Conservation (phyloP, 441 rosid species). For the Erodium moschatum region DNA sequence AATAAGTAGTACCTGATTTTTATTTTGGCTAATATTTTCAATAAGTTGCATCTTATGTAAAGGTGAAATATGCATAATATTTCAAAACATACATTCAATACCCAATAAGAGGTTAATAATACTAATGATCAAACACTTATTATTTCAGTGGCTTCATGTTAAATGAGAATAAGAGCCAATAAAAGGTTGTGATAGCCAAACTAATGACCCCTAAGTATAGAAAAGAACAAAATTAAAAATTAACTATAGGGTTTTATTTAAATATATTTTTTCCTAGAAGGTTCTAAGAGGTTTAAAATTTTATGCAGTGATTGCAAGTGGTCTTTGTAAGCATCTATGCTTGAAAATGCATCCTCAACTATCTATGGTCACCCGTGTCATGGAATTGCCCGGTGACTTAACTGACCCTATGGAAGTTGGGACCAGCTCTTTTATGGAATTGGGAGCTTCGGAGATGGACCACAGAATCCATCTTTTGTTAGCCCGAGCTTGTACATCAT, state of each 20-base stretch:
- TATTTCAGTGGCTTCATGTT: background rate
- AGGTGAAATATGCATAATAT: background rate
- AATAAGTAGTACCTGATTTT: background rate
- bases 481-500: conserved; percentile 37
- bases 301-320: conserved; percentile 53
- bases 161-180: background rate
- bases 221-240: background rate
- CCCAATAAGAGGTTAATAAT: background rate
- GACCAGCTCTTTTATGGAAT: conserved; percentile 37
- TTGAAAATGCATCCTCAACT: conserved; percentile 56
- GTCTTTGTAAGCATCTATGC: conserved; percentile 62
- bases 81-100: background rate
- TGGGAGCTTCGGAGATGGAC: conserved; percentile 45
- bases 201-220: background rate
- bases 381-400: conserved; percentile 24
- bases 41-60: no score
- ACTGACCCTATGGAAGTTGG: conserved; percentile 37
- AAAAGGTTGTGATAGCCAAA: background rate
- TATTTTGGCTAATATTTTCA: background rate
- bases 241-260: background rate
- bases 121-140: background rate
- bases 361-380: conserved; percentile 36
- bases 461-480: conserved; percentile 61
- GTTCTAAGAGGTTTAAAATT: conserved; percentile 9
- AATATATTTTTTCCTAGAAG: background rate